Evolutionary conservation across 2,329 filamentous ascomycete genomes (phyloP), one percentile per base, ranked within the genome.

Genomic region (Claviceps pusilla): DNA sequence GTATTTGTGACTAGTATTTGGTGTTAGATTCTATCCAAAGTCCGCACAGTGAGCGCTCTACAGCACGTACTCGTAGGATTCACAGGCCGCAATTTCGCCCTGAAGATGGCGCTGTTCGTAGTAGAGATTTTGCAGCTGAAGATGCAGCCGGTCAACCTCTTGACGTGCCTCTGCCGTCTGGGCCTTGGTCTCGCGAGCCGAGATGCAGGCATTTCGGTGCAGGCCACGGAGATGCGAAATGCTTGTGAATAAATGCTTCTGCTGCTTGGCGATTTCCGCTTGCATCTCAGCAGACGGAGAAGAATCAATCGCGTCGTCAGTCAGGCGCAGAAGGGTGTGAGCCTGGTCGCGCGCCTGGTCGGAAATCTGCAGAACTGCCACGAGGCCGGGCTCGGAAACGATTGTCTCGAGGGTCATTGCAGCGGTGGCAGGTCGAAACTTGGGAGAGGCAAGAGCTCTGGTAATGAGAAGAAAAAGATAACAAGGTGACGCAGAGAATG

Each of bases 71-170:
- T 95, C 87, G 63, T 94, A 96, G 52, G 84, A 86, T 66, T 95
- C 87, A 68, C 93, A 97, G 9, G 87, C 89, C 0, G 80, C 75
- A 57, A 98, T 97, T 70, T 98, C 93, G 50, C 87, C 87, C 59
- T 87, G 82, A 54, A 98, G 73, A 68, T 96, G 89, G 54, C 88
- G 78, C 71, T 97, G 90, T 69, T 98, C 91, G 65, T 98, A 98
- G 68, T 93, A 94, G 7, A 98, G 73, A 65, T 98, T 98, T 70
- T 97, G 91, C 54, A 98, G 76, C 65, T 95, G 87, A 42, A 98
- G 76, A 66, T 97, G 90, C 57, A 98, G 76, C 51, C 84, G 82
- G 66, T 98, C 93, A 59, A 97, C 89, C 69, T 95, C 89, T 63
- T 91, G 87, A 50, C 90, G 82, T 50, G 86, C 87, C 68, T 95